A percentile compares a stretch with the other conserved stretches of the same genome.
These are phyloP conservation scores for Botrytis deweyae DNA, from an alignment of 2,329 filamentous ascomycete species.

Conservation along the genomic window DNA sequence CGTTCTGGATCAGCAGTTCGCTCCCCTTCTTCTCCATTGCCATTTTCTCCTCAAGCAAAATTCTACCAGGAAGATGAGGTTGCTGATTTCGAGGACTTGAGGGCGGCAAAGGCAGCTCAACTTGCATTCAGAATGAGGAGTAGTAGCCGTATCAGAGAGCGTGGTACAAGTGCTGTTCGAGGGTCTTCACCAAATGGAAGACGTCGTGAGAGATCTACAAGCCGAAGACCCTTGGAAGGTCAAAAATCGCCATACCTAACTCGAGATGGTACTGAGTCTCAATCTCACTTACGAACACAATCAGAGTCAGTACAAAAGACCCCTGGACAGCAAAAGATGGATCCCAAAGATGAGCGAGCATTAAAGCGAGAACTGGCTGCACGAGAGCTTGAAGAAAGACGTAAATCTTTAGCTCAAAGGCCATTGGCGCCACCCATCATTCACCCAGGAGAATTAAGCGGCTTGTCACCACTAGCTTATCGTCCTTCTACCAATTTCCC, in stretches of 20 bases:
- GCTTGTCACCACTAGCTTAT: slow-evolving; percentile 36
- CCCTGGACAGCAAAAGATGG: slow-evolving; percentile 48
- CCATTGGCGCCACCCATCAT: slow-evolving; percentile 79
- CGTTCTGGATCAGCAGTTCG: slow-evolving; percentile 58
- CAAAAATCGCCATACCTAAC: slow-evolving; percentile 29
- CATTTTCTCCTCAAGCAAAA: slow-evolving; percentile 63
- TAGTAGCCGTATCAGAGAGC: slow-evolving; percentile 45
- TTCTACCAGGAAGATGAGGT: slow-evolving; percentile 53
- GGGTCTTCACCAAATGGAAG: slow-evolving; percentile 36
- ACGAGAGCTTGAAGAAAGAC: slow-evolving; percentile 82
- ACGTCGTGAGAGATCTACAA: slow-evolving; percentile 38
- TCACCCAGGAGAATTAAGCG: slow-evolving; percentile 61
- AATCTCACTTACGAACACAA: slow-evolving; percentile 41
- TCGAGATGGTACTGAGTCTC: slow-evolving; percentile 26
- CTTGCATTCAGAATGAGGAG: slow-evolving; percentile 59
- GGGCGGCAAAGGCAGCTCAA: slow-evolving; percentile 52
- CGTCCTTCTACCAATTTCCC: slow-evolving; percentile 33
- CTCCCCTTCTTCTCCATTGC: slow-evolving; percentile 79
- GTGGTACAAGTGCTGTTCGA: slow-evolving; percentile 36
- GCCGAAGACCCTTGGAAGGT: slow-evolving; percentile 31
- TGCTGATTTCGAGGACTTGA: slow-evolving; percentile 65
- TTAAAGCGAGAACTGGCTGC: slow-evolving; percentile 73
- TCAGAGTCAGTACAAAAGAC: slow-evolving; percentile 38
- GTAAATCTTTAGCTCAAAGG: slow-evolving; percentile 77
- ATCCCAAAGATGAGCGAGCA: slow-evolving; percentile 59